phyloP scores from a whole-genome alignment of 140 eudicot species.

The Senecio squalidus region DNA sequence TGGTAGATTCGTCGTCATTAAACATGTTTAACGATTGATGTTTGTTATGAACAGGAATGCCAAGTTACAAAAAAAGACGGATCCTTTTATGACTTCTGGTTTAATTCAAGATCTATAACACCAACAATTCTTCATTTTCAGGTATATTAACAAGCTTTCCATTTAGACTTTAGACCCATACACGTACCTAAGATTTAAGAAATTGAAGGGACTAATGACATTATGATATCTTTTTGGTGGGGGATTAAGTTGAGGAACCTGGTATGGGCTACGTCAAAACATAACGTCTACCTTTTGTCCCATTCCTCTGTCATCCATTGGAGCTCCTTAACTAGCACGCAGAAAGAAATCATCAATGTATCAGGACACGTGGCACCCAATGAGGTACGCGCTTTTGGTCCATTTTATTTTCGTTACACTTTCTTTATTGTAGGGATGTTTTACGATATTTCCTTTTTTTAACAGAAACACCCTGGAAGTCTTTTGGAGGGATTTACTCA shows the following conservation, averaged over 20 bases:
- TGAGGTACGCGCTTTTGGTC: not conserved
- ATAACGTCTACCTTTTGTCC: not conserved
- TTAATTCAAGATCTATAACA: slow-evolving; percentile 64
- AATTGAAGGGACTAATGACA: not conserved
- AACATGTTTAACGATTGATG: too few relatives aligned
- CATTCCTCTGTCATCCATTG: not conserved
- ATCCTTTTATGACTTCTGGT: too few relatives aligned
- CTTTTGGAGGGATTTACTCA: slow-evolving; percentile 71
- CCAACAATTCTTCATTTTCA: slow-evolving; percentile 73
- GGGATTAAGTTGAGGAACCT: not conserved
- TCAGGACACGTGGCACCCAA: not conserved
- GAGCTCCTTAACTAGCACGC: not conserved
- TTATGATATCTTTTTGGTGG: not conserved
- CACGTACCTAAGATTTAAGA: not conserved
- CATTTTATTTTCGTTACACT: not conserved
- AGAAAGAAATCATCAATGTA: not conserved
- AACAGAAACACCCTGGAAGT: slow-evolving; percentile 77
- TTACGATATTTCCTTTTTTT: not conserved
- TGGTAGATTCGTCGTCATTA: too few relatives aligned
- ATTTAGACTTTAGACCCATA: not conserved
- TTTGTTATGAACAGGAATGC: slow-evolving; percentile 50
- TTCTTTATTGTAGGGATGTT: not conserved
- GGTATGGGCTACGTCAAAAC: too few relatives aligned
- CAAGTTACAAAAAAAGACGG: slow-evolving; percentile 46
- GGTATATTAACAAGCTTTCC: slow-evolving; percentile 27